Evolutionary conservation across 805 yeast species (phyloP).

Genomic region (Schizosaccharomyces japonicus): DNA sequence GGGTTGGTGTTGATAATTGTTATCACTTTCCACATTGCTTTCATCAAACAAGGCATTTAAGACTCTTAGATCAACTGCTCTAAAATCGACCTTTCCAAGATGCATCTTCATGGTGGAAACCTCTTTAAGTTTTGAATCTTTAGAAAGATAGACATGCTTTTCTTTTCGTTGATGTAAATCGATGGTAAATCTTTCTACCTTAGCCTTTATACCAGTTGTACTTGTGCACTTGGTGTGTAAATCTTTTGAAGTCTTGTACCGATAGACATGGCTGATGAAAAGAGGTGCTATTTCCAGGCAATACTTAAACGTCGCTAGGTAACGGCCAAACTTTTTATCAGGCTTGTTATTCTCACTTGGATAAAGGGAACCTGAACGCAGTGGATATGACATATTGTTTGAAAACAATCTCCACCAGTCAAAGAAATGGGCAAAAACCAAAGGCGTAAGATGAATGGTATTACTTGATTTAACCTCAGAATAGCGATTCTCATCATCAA

Average conservation of each 20-base stretch:
- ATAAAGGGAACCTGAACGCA: conserved; percentile 52
- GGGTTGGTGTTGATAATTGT: conserved; percentile 14
- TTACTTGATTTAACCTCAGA: conserved; percentile 22
- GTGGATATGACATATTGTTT: conserved; percentile 57
- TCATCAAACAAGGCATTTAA: conserved; percentile 42
- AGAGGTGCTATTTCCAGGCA: conserved; percentile 50
- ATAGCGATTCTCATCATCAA: conserved; percentile 5
- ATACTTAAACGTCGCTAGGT: conserved; percentile 56
- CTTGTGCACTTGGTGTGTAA: conserved; percentile 22
- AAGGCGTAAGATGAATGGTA: conserved; percentile 55
- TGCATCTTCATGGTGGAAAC: conserved; percentile 34
- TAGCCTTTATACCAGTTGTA: conserved; percentile 46
- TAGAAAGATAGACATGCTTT: conserved; percentile 7
- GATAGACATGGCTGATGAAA: conserved; percentile 48
- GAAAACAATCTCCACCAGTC: conserved; percentile 72
- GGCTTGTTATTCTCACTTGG: conserved; percentile 18
- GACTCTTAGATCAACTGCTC: conserved; percentile 43
- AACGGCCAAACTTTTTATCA: conserved; percentile 48
- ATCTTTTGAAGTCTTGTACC: conserved; percentile 23
- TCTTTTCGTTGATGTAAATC: conserved; percentile 41
- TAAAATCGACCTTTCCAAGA: conserved; percentile 45
- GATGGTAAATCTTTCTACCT: conserved; percentile 29
- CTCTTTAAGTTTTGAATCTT: conserved; percentile 5
- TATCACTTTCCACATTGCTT: conserved; percentile 22
- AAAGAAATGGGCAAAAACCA: conserved; percentile 40